Evolutionary conservation across 805 yeast genomes (phyloP).

Genomic region (Barnettozyma populi): DNA sequence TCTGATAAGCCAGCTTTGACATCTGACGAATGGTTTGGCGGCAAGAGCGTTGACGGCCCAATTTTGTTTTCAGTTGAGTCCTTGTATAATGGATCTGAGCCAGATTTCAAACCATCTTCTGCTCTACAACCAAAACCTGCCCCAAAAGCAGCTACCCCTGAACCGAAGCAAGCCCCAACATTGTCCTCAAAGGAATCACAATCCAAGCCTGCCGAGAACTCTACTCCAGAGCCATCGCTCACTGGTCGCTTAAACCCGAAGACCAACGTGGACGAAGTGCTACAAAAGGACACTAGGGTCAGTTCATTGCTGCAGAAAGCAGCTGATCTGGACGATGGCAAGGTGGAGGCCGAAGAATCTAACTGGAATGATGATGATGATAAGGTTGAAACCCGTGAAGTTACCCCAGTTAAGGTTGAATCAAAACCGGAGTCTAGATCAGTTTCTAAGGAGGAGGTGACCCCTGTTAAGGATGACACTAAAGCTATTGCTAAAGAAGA

Average conservation of each 20-base stretch:
- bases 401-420: slow-evolving; percentile 15
- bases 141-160: slow-evolving; percentile 24
- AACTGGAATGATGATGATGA: slow-evolving; percentile 35
- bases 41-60: slow-evolving; percentile 81
- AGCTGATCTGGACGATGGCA: slow-evolving; percentile 34
- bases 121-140: slow-evolving; percentile 10
- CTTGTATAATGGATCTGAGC: slow-evolving; percentile 68
- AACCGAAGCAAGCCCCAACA: slow-evolving; percentile 10
- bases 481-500: slow-evolving; percentile 5
- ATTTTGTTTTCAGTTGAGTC: slow-evolving; percentile 69
- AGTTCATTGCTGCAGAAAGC: slow-evolving; percentile 43
- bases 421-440: slow-evolving; percentile 13
- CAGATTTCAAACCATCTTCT: slow-evolving; percentile 35
- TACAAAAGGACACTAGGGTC: slow-evolving; percentile 41
- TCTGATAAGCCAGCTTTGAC: slow-evolving; percentile 71
- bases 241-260: slow-evolving; percentile 30
- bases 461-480: slow-evolving; percentile 8
- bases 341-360: slow-evolving; percentile 19
- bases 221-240: slow-evolving; percentile 18
- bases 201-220: slow-evolving; percentile 9
- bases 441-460: slow-evolving; percentile 2
- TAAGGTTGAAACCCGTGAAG: slow-evolving; percentile 13
- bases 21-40: slow-evolving; percentile 75
- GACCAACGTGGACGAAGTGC: slow-evolving; percentile 42
- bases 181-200: slow-evolving; percentile 2